Evolutionary conservation across 345 rosid genomes (phyloP).

Genomic region (Citrus maxima): DNA sequence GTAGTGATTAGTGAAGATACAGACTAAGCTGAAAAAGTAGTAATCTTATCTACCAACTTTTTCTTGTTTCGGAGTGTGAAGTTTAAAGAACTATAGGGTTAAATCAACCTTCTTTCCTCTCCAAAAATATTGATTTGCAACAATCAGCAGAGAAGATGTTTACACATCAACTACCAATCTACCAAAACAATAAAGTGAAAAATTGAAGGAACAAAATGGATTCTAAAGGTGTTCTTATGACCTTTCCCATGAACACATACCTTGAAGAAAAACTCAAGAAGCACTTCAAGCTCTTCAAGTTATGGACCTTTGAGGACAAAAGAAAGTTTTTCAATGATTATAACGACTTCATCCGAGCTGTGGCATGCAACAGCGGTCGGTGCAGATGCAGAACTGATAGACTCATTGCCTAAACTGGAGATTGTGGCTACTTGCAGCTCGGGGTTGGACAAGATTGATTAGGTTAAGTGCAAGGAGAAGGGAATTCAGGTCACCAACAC

Average conservation of each 20-base stretch:
- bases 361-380: conserved; percentile 26
- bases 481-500: conserved; percentile 59
- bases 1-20: too few relatives aligned
- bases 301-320: conserved; percentile 35
- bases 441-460: conserved; percentile 58
- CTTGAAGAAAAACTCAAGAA: conserved; percentile 44
- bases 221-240: conserved; percentile 44
- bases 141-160: too few relatives aligned
- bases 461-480: conserved; percentile 48
- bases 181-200: too few relatives aligned
- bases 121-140: too few relatives aligned
- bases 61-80: too few relatives aligned
- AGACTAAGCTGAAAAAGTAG: too few relatives aligned
- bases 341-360: too few relatives aligned
- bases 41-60: too few relatives aligned
- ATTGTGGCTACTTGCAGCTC: conserved; percentile 56
- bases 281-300: conserved; percentile 40
- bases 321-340: conserved; percentile 21
- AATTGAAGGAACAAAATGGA: conserved; percentile 24
- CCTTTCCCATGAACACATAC: conserved; percentile 42
- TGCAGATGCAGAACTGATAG: conserved; percentile 51
- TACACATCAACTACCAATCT: too few relatives aligned
- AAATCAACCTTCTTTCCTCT: too few relatives aligned
- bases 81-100: too few relatives aligned
- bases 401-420: conserved; percentile 48